A percentile compares a stretch with the other conserved stretches of the same genome.
Conservation (phyloP, 2,329 filamentous ascomycete species). For the Arthrobotrys musiformis region DNA sequence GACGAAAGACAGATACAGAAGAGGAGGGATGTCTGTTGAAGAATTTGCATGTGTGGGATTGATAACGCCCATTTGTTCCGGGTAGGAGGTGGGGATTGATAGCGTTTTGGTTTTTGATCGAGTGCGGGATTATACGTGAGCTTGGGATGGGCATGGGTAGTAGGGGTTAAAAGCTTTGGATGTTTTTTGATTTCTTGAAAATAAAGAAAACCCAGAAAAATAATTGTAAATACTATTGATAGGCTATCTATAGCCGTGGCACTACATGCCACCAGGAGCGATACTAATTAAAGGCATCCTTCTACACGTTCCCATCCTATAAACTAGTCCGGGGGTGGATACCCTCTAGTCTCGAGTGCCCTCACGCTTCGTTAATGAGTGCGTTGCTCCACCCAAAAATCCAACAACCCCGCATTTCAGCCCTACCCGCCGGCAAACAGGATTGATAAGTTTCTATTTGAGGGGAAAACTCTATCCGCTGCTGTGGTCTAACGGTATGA, state of each 20-base stretch:
- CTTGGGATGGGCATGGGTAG: neutral
- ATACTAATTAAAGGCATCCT: neutral
- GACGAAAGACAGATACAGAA: constrained; percentile 67
- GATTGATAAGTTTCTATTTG: constrained; percentile 6
- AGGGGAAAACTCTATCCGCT: constrained; percentile 24
- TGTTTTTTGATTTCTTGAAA: neutral
- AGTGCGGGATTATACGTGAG: neutral
- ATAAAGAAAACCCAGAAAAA: neutral
- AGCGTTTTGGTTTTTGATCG: neutral
- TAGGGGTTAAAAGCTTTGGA: neutral
- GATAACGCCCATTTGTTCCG: neutral
- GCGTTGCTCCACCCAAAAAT: constrained; percentile 7
- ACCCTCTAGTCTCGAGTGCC: no score
- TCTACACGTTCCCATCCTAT: no score
- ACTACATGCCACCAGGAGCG: neutral
- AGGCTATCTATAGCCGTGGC: neutral
- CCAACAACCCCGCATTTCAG: constrained; percentile 25
- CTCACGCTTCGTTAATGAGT: no score
- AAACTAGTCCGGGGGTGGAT: neutral
- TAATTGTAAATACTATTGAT: constrained; percentile 3
- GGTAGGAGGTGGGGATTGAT: neutral
- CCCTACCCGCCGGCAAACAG: neutral
- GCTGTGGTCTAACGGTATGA: constrained; percentile 54
- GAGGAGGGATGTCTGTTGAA: constrained; percentile 56
- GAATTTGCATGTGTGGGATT: constrained; percentile 57